phyloP scores from a whole-genome alignment of 2,329 filamentous ascomycete species.

The Phaeosphaeriaceae sp. region DNA sequence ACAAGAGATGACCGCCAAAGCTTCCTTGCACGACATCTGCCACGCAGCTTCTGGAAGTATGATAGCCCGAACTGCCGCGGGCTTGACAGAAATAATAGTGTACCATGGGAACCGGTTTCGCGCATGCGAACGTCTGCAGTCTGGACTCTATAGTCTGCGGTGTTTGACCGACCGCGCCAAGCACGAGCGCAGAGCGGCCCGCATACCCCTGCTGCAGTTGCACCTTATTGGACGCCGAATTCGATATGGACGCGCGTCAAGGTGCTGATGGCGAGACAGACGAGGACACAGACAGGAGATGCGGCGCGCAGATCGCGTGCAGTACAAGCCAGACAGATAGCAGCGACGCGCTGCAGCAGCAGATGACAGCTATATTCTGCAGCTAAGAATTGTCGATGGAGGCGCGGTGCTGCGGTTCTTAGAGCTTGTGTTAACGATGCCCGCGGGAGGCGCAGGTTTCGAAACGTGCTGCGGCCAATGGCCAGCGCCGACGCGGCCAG shows the following conservation, averaged over 20 bases:
- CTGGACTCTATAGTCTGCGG: neutral
- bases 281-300: neutral
- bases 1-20: neutral
- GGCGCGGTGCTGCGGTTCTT: neutral
- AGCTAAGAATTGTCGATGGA: neutral
- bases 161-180: neutral
- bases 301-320: neutral
- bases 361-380: neutral
- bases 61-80: neutral
- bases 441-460: slow-evolving; percentile 7
- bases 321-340: neutral
- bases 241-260: slow-evolving; percentile 22
- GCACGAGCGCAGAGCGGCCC: slow-evolving; percentile 12
- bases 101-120: neutral
- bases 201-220: slow-evolving; percentile 9
- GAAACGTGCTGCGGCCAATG: slow-evolving; percentile 22
- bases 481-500: neutral
- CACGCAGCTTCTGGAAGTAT: neutral
- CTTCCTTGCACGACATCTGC: neutral
- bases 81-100: neutral
- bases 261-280: slow-evolving; percentile 3
- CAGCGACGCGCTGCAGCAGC: neutral
- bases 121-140: neutral
- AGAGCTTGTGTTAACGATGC: neutral
- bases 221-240: slow-evolving; percentile 10